Evolutionary conservation across 2,329 filamentous ascomycete genomes (phyloP).

Genomic region (Ramularia endophylla): DNA sequence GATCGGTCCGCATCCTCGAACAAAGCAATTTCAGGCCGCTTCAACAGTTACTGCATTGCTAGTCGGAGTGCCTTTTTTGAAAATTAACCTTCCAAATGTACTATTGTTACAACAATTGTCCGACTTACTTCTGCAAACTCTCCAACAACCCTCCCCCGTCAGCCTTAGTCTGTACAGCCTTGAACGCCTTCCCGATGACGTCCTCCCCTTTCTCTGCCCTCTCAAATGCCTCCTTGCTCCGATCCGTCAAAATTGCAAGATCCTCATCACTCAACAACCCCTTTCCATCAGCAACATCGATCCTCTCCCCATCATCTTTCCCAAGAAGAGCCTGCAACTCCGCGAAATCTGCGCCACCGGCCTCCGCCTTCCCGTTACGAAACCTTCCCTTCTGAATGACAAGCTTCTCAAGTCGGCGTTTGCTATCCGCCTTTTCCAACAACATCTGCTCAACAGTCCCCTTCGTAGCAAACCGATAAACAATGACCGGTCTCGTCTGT

Average conservation of each 20-base stretch:
- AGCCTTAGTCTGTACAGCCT: constrained; percentile 66
- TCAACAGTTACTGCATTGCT: too few relatives aligned
- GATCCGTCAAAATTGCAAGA: constrained; percentile 70
- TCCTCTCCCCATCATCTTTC: constrained; percentile 62
- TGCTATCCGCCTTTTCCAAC: constrained; percentile 81
- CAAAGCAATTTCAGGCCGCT: too few relatives aligned
- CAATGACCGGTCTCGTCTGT: constrained; percentile 83
- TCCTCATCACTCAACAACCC: constrained; percentile 70
- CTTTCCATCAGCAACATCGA: constrained; percentile 52
- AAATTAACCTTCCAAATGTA: too few relatives aligned
- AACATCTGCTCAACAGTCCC: constrained; percentile 87
- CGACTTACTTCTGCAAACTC: constrained; percentile 39
- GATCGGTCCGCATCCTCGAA: too few relatives aligned
- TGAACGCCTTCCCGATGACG: constrained; percentile 52
- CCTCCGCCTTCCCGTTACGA: constrained; percentile 49
- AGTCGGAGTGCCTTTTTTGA: too few relatives aligned
- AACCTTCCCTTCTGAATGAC: constrained; percentile 94
- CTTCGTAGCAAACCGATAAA: constrained; percentile 89
- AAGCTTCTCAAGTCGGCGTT: constrained; percentile 84
- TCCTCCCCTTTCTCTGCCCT: constrained; percentile 74
- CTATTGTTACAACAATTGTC: too few relatives aligned
- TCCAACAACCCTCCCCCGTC: constrained; percentile 45
- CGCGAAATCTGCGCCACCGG: constrained; percentile 39
- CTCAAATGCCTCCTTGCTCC: constrained; percentile 61
- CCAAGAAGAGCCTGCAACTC: constrained; percentile 43